These are phyloP conservation scores for Trichophyton benhamiae DNA, from an alignment of 2,329 filamentous ascomycete species.

Conservation along the genomic window DNA sequence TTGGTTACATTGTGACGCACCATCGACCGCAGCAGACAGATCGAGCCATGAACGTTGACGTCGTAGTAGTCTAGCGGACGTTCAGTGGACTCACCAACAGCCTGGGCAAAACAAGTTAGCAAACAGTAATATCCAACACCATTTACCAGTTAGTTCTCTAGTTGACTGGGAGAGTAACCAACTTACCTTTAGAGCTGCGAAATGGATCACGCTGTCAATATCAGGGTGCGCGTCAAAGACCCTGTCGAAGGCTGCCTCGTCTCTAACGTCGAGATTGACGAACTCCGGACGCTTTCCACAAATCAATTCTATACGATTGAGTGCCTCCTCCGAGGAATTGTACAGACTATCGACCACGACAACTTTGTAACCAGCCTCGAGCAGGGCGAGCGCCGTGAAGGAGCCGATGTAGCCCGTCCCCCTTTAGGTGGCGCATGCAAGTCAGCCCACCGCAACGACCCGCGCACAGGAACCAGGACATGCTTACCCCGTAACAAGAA, in stretches of 20 bases:
- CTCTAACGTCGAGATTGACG: conserved; percentile 75
- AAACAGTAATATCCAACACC: not conserved
- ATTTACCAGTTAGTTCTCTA: not conserved
- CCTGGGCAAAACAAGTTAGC: conserved; percentile 39
- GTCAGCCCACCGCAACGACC: conserved; percentile 11
- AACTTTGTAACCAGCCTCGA: conserved; percentile 90
- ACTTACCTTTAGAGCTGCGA: conserved; percentile 83
- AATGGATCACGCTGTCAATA: conserved; percentile 98
- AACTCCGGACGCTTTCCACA: conserved; percentile 77
- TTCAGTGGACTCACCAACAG: conserved; percentile 87
- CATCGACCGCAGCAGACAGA: conserved; percentile 79
- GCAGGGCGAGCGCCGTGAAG: conserved; percentile 83
- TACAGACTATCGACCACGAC: conserved; percentile 93
- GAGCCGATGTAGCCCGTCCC: conserved; percentile 98
- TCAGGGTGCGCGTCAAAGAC: conserved; percentile 81
- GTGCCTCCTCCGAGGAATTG: conserved; percentile 83
- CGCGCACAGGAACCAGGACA: conserved; percentile 7
- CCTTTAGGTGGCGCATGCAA: conserved; percentile 39
- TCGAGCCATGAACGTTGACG: conserved; percentile 88
- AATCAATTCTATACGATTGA: conserved; percentile 93
- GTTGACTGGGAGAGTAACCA: not conserved
- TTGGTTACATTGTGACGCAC: conserved; percentile 80
- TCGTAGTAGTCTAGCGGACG: conserved; percentile 96
- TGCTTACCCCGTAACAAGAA: conserved; percentile 81
- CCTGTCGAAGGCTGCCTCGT: conserved; percentile 68